Percentiles rank a stretch among this genome's conserved stretches.
phyloP scores from a whole-genome alignment of 1,284 basidiomycete genomes.

The Rhodotorula sp. region DNA sequence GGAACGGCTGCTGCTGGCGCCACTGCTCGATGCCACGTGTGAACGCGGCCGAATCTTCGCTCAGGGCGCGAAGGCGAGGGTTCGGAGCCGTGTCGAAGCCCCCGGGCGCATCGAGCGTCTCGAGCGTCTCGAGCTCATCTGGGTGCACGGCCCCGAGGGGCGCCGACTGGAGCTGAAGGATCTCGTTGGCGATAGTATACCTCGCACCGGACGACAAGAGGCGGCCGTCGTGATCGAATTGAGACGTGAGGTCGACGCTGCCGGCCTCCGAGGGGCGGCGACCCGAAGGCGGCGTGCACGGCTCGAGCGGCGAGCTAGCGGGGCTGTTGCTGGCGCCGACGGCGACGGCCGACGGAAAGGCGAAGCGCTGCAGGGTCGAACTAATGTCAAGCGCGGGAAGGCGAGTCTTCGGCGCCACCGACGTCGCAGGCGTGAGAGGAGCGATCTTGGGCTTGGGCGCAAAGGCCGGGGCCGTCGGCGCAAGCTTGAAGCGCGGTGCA shows the following conservation, averaged over 20 bases:
- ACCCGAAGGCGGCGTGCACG: constrained; percentile 2
- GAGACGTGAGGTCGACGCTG: background rate
- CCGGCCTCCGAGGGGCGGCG: background rate
- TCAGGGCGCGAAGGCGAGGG: background rate
- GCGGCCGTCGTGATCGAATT: constrained; percentile 18
- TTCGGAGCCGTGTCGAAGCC: background rate
- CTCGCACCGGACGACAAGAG: constrained; percentile 17
- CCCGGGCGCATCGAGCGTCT: background rate
- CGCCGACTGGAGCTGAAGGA: constrained; percentile 26
- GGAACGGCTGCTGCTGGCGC: constrained; percentile 4
- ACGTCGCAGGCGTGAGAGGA: background rate
- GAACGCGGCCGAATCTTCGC: constrained; percentile 1
- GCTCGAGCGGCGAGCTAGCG: constrained; percentile 2
- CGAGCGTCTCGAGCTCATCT: background rate
- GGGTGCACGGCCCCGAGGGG: constrained; percentile 3
- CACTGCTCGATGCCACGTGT: constrained; percentile 7
- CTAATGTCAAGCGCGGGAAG: constrained; percentile 3
- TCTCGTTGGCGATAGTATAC: constrained; percentile 38
- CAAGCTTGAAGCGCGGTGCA: constrained; percentile 19
- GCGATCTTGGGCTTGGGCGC: constrained; percentile 9
- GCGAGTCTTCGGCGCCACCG: background rate
- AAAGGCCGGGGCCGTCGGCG: constrained; percentile 33
- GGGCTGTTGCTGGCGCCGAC: constrained; percentile 1
- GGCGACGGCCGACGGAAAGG: background rate
- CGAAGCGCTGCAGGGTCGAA: background rate